A percentile compares a stretch with the other conserved stretches of the same genome.
Evolutionary conservation across 2,329 filamentous ascomycete genomes (phyloP).

Genomic region (Geosmithia putterillii): DNA sequence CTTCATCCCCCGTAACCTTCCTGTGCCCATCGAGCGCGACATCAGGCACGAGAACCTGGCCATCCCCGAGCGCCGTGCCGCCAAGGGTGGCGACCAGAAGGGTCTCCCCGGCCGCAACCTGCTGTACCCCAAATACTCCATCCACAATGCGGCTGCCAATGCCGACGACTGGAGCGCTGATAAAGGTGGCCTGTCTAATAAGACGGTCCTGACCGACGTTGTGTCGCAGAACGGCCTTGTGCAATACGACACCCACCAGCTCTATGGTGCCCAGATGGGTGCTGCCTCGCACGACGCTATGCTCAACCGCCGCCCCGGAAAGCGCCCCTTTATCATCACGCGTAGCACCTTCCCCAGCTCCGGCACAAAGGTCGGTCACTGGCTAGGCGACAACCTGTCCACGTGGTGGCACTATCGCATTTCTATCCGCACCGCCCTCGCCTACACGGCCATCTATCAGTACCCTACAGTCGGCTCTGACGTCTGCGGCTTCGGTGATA

Average conservation of each 20-base stretch:
- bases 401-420: slow-evolving; percentile 64
- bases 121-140: slow-evolving; percentile 63
- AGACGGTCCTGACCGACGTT: slow-evolving; percentile 65
- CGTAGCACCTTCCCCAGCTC: slow-evolving; percentile 70
- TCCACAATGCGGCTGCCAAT: slow-evolving; percentile 57
- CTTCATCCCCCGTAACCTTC: not conserved
- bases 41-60: slow-evolving; percentile 1
- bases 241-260: slow-evolving; percentile 77
- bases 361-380: slow-evolving; percentile 67
- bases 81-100: slow-evolving; percentile 21
- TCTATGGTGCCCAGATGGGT: slow-evolving; percentile 64
- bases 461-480: slow-evolving; percentile 61
- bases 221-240: slow-evolving; percentile 60
- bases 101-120: slow-evolving; percentile 42
- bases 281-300: slow-evolving; percentile 67
- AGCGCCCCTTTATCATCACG: slow-evolving; percentile 75
- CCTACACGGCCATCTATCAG: slow-evolving; percentile 57
- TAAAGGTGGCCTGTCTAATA: slow-evolving; percentile 43
- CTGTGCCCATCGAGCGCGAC: slow-evolving; percentile 1
- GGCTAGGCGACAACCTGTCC: slow-evolving; percentile 66
- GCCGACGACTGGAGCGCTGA: slow-evolving; percentile 27
- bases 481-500: slow-evolving; percentile 61
- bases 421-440: slow-evolving; percentile 66
- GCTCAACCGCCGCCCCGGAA: slow-evolving; percentile 46
- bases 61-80: slow-evolving; percentile 36